These are phyloP conservation scores for Achlya hypogyna DNA, from an alignment of 352 stramenopile genomes.

Conservation along the genomic window DNA sequence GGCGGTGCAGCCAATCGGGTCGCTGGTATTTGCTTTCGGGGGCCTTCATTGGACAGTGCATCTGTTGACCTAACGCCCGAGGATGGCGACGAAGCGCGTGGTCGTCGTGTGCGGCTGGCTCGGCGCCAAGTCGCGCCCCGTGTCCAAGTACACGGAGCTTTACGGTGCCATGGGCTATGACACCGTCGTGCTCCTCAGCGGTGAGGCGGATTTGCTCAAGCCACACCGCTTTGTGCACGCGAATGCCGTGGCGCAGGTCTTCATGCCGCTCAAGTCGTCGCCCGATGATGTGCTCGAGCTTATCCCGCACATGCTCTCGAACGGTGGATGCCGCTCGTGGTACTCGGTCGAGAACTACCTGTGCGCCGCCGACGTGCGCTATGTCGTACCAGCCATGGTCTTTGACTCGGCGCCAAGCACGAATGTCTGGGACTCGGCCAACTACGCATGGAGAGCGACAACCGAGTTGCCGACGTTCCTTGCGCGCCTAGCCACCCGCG, in stretches of 20 bases:
- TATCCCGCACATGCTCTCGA: slow-evolving; percentile 3
- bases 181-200: neutral
- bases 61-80: neutral
- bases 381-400: neutral
- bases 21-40: no score
- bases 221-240: neutral
- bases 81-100: neutral
- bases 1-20: no score
- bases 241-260: neutral
- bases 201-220: neutral
- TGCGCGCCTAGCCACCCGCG: neutral
- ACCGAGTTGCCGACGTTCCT: neutral
- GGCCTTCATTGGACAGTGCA: neutral
- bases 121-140: neutral
- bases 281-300: no score
- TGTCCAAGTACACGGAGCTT: neutral
- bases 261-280: neutral
- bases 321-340: neutral
- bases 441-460: neutral
- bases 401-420: neutral
- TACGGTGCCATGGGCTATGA: neutral
- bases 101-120: slow-evolving; percentile 13
- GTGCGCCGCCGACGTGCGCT: neutral
- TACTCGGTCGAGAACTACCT: neutral
- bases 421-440: neutral